A percentile compares a stretch with the other conserved stretches of the same genome.
phyloP scores from a whole-genome alignment of 2,329 filamentous ascomycete species.

The Ceratocystis variospora region DNA sequence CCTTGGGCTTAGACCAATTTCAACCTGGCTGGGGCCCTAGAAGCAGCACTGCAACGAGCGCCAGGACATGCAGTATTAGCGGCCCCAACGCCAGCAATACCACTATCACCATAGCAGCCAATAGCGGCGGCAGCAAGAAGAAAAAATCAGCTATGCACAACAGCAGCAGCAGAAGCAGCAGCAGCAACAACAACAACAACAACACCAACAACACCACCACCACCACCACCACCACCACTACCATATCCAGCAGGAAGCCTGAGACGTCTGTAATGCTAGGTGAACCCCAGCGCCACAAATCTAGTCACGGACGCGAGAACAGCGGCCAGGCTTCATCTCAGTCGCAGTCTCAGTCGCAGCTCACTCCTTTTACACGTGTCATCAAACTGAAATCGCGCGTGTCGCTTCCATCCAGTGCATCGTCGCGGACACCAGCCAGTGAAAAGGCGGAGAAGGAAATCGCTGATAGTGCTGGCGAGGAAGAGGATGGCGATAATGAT shows the following conservation, averaged over 20 bases:
- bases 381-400: constrained; percentile 9
- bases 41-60: background rate
- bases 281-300: background rate
- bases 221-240: too few species aligned
- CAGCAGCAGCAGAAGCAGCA: background rate
- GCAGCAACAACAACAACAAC: background rate
- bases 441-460: background rate
- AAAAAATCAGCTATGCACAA: background rate
- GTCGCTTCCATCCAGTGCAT: background rate
- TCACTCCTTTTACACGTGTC: background rate
- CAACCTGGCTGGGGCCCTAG: background rate
- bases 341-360: background rate
- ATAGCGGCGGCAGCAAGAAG: background rate
- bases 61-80: constrained; percentile 1
- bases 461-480: constrained; percentile 1
- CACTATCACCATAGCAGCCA: background rate
- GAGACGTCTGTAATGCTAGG: background rate
- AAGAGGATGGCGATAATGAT: background rate
- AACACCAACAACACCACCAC: too few species aligned
- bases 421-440: background rate
- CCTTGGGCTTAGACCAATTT: constrained; percentile 2
- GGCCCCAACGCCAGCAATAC: background rate
- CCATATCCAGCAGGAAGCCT: background rate
- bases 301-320: background rate
- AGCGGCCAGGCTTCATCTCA: background rate